Evolutionary conservation across 768 basidiomycete genomes (phyloP), one percentile per base, ranked within the genome.

Genomic region (Macrolepiota dolichaula): DNA sequence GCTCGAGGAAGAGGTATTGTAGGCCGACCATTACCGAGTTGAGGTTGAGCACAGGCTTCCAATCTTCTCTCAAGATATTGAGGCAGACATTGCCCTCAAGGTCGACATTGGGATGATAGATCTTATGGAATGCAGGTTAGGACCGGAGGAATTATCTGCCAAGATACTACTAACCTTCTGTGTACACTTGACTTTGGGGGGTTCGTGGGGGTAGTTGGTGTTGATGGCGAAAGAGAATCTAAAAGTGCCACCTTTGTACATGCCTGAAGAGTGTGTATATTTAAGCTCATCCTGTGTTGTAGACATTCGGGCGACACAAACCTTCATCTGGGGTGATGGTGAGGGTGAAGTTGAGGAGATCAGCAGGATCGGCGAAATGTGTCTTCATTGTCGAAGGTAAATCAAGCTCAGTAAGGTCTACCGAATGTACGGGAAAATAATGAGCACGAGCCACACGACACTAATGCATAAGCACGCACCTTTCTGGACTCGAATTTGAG

Each of bases 401-500:
- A 73, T 98, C 97, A 52, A 99, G 86, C 72, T 99, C 97, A 24
- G 97, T 98, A 66, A 99, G 73, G 73, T 99, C 97, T 98, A 62
- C 35, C 35, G 19, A 25, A 1, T 22, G 35, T 50, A 59, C 59
- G 50, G 1, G 56, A 44, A n/a, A 36, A 13, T 55, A 46, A 22
- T 29, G n/a, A 64, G 24, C 10, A 47, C 40, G 42, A 27, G 47
- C 24, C 22, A 62, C 55, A 27, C 35, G 29, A 55, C 24, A 61
- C 13, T 7, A 5, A 50, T 15, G 22, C 12, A 29, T 44, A 64
- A 65, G 40, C 25, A 66, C 79, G 61, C 63, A 94, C 97, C 97
- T 82, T 98, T 99, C 83, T 99, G 97, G n/a, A 99, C 96, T 60
- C 97, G 86, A 73, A 99, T 92, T 76, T 98, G 96, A 29, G 97